A percentile compares a stretch with the other conserved stretches of the same genome.
phyloP scores from a whole-genome alignment of 1,139 yeast genomes.

The Pneumocystis canis region DNA sequence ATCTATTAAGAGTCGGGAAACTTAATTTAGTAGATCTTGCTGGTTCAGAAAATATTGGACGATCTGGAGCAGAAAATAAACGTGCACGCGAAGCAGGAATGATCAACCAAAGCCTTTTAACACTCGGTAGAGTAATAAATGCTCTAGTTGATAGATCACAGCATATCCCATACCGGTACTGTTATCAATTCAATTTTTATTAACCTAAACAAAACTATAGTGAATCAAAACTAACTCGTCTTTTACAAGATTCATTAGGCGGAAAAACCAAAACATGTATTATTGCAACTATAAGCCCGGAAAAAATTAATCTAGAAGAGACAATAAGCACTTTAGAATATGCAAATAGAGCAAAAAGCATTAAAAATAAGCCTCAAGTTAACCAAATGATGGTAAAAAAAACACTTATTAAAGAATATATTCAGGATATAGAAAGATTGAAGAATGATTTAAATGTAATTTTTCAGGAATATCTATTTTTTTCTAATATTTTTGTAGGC shows the following conservation, averaged over 20 bases:
- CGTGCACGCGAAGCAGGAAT: conserved; percentile 81
- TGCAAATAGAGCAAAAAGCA: conserved; percentile 68
- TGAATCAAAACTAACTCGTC: conserved; percentile 65
- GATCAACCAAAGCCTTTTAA: conserved; percentile 67
- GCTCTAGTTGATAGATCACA: conserved; percentile 45
- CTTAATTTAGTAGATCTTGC: conserved; percentile 78
- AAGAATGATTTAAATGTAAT: conserved; percentile 37
- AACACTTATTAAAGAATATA: conserved; percentile 35
- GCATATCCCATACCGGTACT: conserved; percentile 59
- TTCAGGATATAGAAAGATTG: conserved; percentile 41
- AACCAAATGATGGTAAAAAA: conserved; percentile 41
- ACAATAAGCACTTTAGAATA: conserved; percentile 72
- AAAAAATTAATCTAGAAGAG: conserved; percentile 56
- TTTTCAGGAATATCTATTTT: conserved; percentile 13
- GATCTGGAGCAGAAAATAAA: conserved; percentile 65
- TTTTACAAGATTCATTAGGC: conserved; percentile 70
- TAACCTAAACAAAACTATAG: background rate
- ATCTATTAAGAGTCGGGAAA: conserved; percentile 33
- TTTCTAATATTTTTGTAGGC: conserved; percentile 24
- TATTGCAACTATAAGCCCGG: conserved; percentile 74
- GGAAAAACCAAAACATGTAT: conserved; percentile 69
- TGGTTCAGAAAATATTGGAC: conserved; percentile 66
- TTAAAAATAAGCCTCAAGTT: conserved; percentile 58
- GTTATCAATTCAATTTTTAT: background rate
- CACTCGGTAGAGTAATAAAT: conserved; percentile 75